A percentile compares a stretch with the other conserved stretches of the same genome.
These are phyloP conservation scores for Lizonia empirigonia DNA, from an alignment of 2,329 filamentous ascomycete species.

Conservation along the genomic window DNA sequence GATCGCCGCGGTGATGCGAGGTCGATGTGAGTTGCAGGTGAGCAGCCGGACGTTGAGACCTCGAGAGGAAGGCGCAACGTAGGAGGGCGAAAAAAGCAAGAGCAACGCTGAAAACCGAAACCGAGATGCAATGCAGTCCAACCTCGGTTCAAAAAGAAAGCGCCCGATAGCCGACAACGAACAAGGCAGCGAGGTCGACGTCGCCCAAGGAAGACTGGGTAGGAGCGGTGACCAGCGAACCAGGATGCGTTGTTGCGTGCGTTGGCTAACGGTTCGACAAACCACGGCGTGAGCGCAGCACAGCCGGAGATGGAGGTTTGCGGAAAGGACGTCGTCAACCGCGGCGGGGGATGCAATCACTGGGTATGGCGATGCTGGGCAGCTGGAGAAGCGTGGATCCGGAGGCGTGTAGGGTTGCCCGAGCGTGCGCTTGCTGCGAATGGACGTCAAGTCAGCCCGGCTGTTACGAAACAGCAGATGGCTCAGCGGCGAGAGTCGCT, in stretches of 20 bases:
- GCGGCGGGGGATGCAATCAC: slow-evolving; percentile 3
- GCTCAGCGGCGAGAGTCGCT: slow-evolving; percentile 26
- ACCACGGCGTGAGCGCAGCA: slow-evolving; percentile 18
- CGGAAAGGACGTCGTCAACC: slow-evolving; percentile 7
- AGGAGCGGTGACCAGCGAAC: slow-evolving; percentile 12
- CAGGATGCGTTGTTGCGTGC: slow-evolving; percentile 2
- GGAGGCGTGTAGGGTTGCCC: slow-evolving; percentile 23
- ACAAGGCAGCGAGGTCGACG: slow-evolving; percentile 10
- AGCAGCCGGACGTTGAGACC: slow-evolving; percentile 8
- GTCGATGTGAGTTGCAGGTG: slow-evolving; percentile 24
- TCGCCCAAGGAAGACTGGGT: neutral
- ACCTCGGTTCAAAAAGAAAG: slow-evolving; percentile 17
- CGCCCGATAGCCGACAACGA: slow-evolving; percentile 7
- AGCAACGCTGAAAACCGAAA: slow-evolving; percentile 24
- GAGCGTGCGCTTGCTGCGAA: slow-evolving; percentile 21
- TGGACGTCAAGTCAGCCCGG: slow-evolving; percentile 22
- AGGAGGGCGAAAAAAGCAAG: slow-evolving; percentile 14
- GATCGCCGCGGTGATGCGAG: slow-evolving; percentile 40
- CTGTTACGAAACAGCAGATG: slow-evolving; percentile 26
- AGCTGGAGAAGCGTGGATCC: slow-evolving; percentile 18
- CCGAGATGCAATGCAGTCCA: slow-evolving; percentile 17
- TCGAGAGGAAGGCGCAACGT: slow-evolving; percentile 19
- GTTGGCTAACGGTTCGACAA: slow-evolving; percentile 3
- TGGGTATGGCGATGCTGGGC: slow-evolving; percentile 9
- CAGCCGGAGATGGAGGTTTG: slow-evolving; percentile 16